Evolutionary conservation across 345 rosid genomes (phyloP), one percentile per base, ranked within the genome.

Genomic region (Camelina laxa): DNA sequence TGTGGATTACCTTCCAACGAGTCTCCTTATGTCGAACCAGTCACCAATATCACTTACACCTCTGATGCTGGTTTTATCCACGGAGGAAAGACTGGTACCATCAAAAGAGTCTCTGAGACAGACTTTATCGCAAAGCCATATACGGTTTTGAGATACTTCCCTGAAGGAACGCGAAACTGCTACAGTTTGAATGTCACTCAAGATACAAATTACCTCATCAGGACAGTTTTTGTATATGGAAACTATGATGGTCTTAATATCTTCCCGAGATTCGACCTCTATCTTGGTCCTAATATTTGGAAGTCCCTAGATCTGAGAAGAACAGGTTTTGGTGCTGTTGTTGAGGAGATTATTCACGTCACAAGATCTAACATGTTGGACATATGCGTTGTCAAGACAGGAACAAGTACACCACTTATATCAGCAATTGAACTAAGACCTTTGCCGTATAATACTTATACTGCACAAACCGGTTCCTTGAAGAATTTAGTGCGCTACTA

Each of bases 361-460:
- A 70, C 80, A 9, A 20, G 45, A 5, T 54, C 78, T 6, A 55
- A 76, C 2, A 14, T 47, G 24, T 38, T 83, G 7, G 62, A 78
- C 15, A 45, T 87, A 21, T 89, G 90, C 65, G 70, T 82, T 2
- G 84, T 83, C 7, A 86, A 89, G 35, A 84, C 69, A 0, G 82
- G 80, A 2, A 48, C 9, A 1, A 65, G 55, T 45, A 11, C 19
- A 12, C 70, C 70, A 27, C 3, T 65, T 1, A 65, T 65, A 24
- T 45, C 70, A 17, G 57, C 70, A 2, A 41, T 65, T 8, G 36
- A 60, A 35, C 19, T 71, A 60, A 48, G 75, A 22, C 60, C 75
- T 1, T 60, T 71, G 7, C 39, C 3, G 15, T 41, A 49, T 6
- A 9, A 48, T 49, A 35, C 60, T 19, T 71, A 71, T 60, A 1